Evolutionary conservation across 306 rosid species (phyloP).

Genomic region (Castanea crenata): DNA sequence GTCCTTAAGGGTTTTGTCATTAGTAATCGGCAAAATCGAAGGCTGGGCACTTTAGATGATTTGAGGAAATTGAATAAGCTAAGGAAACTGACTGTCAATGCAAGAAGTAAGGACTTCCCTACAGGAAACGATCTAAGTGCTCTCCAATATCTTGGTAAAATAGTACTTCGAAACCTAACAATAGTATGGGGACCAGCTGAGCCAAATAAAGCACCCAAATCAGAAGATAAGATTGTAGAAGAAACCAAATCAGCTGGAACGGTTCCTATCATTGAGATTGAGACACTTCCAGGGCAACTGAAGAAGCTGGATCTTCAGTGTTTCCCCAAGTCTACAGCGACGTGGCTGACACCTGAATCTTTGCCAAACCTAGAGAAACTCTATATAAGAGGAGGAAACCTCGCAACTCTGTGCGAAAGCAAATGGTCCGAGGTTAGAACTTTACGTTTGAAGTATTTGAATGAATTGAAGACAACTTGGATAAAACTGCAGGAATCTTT

Average conservation of each 20-base stretch:
- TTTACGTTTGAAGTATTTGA: slow-evolving; percentile 7
- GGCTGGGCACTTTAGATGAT: not conserved
- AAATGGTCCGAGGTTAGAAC: not conserved
- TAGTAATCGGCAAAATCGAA: not conserved
- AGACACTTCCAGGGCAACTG: not conserved
- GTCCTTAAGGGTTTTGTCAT: slow-evolving; percentile 29
- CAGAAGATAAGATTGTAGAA: not conserved
- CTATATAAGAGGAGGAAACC: slow-evolving; percentile 14
- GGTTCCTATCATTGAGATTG: too few species aligned
- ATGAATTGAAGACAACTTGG: slow-evolving; percentile 3
- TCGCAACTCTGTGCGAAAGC: not conserved
- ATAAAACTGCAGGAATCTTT: not conserved
- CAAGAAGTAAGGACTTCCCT: not conserved
- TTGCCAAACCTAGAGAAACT: not conserved
- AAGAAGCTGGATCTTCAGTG: slow-evolving; percentile 14
- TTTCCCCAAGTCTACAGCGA: not conserved
- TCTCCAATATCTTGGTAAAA: not conserved
- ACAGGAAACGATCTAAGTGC: not conserved
- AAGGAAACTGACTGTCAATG: slow-evolving; percentile 13
- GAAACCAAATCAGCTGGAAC: too few species aligned
- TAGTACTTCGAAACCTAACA: slow-evolving; percentile 1
- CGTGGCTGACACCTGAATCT: not conserved
- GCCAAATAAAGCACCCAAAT: not conserved
- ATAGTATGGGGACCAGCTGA: slow-evolving; percentile 16
- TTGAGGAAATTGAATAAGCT: not conserved